These are phyloP conservation scores for Rhodotorula glutinis DNA, from an alignment of 1,284 basidiomycete species.

Conservation along the genomic window DNA sequence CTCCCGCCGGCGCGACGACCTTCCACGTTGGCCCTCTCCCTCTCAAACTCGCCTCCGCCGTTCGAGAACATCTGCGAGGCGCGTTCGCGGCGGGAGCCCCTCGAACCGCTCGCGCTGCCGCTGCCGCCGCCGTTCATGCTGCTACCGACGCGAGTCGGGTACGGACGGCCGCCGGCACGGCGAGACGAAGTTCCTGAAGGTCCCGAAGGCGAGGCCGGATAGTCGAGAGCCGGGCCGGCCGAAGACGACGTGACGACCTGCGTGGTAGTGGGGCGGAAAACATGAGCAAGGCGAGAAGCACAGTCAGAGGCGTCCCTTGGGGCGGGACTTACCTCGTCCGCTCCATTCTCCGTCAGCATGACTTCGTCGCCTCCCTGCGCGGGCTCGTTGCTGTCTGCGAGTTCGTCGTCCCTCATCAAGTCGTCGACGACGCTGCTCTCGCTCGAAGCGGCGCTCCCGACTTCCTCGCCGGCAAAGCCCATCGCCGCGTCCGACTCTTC, in stretches of 20 bases:
- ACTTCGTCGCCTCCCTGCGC: not conserved
- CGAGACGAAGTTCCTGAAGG: not conserved
- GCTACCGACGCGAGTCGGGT: not conserved
- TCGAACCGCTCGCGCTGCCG: not conserved
- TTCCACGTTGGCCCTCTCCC: conserved; percentile 1
- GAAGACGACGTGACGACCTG: not conserved
- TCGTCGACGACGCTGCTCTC: conserved; percentile 6
- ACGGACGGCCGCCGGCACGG: not conserved
- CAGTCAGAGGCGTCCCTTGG: too few relatives aligned
- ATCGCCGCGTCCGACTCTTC: conserved; percentile 3
- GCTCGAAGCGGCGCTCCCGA: conserved; percentile 8
- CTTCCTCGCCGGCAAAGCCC: conserved; percentile 11
- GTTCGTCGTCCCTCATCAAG: not conserved
- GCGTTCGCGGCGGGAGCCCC: not conserved
- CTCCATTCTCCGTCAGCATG: not conserved
- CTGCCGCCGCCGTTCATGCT: not conserved
- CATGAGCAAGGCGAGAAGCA: not conserved
- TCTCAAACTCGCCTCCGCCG: conserved; percentile 2
- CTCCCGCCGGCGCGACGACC: not conserved
- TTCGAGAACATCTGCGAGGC: not conserved
- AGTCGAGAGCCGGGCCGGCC: not conserved
- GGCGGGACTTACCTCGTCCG: not conserved
- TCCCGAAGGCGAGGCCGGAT: conserved; percentile 1
- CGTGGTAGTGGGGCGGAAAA: not conserved
- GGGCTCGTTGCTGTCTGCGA: not conserved